phyloP scores from a whole-genome alignment of 1,139 yeast species.

The Candida neerlandica region DNA sequence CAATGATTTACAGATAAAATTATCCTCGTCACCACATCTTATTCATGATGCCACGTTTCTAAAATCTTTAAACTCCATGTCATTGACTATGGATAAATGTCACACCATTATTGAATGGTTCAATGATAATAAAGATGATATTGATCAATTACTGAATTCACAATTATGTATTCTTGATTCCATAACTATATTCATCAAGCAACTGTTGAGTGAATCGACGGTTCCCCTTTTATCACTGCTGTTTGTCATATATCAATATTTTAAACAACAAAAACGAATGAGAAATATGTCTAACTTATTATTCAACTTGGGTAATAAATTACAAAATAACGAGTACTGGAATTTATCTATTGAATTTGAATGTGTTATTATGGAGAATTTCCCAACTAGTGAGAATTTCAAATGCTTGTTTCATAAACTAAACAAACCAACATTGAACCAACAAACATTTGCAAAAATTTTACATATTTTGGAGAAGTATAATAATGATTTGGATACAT shows the following conservation, averaged over 20 bases:
- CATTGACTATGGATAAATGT: conserved; percentile 3
- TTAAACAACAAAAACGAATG: conserved; percentile 30
- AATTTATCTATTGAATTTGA: conserved; percentile 25
- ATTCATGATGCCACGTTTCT: conserved; percentile 8
- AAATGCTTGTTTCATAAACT: conserved; percentile 19
- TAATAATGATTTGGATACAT: background rate
- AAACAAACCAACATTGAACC: conserved; percentile 16
- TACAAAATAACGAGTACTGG: conserved; percentile 15
- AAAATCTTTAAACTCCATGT: conserved; percentile 2
- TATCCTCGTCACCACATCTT: conserved; percentile 8
- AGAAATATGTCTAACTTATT: conserved; percentile 31
- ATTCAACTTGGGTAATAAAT: conserved; percentile 21
- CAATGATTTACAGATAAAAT: conserved; percentile 2
- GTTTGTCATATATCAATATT: conserved; percentile 19
- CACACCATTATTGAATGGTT: conserved; percentile 7
- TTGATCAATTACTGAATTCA: conserved; percentile 17
- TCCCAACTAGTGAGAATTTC: conserved; percentile 17
- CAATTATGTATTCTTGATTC: conserved; percentile 27
- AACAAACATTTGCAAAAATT: background rate
- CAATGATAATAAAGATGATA: background rate
- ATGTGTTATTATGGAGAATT: conserved; percentile 17
- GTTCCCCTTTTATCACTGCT: conserved; percentile 13
- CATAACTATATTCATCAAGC: conserved; percentile 22
- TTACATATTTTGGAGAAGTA: background rate
- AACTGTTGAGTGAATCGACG: conserved; percentile 6